A percentile compares a stretch with the other conserved stretches of the same genome.
These are phyloP conservation scores for Aphanomyces invadans DNA, from an alignment of 352 stramenopile genomes.

Conservation along the genomic window DNA sequence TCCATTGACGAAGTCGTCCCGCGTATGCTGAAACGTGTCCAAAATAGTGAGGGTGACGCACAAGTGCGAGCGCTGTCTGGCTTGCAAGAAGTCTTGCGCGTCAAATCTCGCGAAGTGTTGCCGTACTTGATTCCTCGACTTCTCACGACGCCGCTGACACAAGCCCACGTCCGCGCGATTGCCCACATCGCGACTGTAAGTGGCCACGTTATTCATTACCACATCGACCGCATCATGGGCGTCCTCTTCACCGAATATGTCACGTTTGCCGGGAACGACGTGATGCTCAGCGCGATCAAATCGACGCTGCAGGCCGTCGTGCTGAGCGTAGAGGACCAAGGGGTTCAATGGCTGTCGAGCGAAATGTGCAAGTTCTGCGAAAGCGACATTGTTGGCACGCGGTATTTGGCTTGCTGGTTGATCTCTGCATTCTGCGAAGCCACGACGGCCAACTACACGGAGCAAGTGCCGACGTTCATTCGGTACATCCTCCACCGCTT, in stretches of 20 bases:
- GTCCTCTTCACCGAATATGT: constrained; percentile 72
- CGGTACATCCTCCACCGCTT: constrained; percentile 94
- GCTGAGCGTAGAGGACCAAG: constrained; percentile 80
- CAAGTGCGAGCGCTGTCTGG: constrained; percentile 91
- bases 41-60: constrained; percentile 38
- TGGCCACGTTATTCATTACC: constrained; percentile 89
- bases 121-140: constrained; percentile 96
- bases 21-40: constrained; percentile 90
- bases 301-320: constrained; percentile 58
- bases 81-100: constrained; percentile 94
- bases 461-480: constrained; percentile 93
- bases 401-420: constrained; percentile 88
- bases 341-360: constrained; percentile 92
- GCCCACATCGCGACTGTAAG: constrained; percentile 91
- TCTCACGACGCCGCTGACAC: constrained; percentile 87
- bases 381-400: constrained; percentile 76
- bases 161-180: constrained; percentile 86
- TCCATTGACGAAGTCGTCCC: constrained; percentile 98
- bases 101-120: constrained; percentile 95
- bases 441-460: constrained; percentile 84
- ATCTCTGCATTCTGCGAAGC: constrained; percentile 84
- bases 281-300: constrained; percentile 62
- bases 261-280: constrained; percentile 29
- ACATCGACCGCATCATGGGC: constrained; percentile 93
- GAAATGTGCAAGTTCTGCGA: constrained; percentile 94